These are phyloP conservation scores for Yamadazyma buinensis DNA, from an alignment of 1,139 yeast species.

Conservation along the genomic window DNA sequence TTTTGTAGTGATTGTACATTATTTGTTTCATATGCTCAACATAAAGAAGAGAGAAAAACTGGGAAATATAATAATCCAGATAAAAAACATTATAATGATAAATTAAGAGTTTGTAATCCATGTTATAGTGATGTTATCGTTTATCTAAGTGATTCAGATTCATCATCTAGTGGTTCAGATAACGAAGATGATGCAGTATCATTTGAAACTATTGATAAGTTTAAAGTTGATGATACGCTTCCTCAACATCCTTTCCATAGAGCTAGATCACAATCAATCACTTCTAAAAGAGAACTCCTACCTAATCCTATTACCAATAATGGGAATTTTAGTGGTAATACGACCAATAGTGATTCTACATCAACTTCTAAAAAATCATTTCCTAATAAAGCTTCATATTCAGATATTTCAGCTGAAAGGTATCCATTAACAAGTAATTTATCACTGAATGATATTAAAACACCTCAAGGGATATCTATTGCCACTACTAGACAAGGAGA, in stretches of 20 bases:
- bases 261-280: slow-evolving; percentile 29
- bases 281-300: slow-evolving; percentile 16
- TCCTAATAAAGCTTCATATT: slow-evolving; percentile 12
- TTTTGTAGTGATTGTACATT: slow-evolving; percentile 87
- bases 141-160: slow-evolving; percentile 62
- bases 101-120: slow-evolving; percentile 73
- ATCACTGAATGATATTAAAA: slow-evolving; percentile 1
- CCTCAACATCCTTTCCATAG: slow-evolving; percentile 27
- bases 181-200: slow-evolving; percentile 18
- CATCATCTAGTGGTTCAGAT: slow-evolving; percentile 21
- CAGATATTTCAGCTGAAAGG: slow-evolving; percentile 6
- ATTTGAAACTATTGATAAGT: slow-evolving; percentile 14
- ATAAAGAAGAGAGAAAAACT: slow-evolving; percentile 39
- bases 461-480: slow-evolving; percentile 49
- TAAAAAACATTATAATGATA: slow-evolving; percentile 48
- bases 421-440: slow-evolving; percentile 39
- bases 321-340: background rate
- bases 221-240: slow-evolving; percentile 18
- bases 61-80: slow-evolving; percentile 23
- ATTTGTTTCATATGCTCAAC: slow-evolving; percentile 71
- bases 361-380: slow-evolving; percentile 15
- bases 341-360: slow-evolving; percentile 5
- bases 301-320: background rate
- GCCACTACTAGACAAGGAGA: slow-evolving; percentile 81
- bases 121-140: slow-evolving; percentile 70